These are phyloP conservation scores for Ustilago lituana DNA, from an alignment of 1,284 basidiomycete genomes.

Conservation along the genomic window DNA sequence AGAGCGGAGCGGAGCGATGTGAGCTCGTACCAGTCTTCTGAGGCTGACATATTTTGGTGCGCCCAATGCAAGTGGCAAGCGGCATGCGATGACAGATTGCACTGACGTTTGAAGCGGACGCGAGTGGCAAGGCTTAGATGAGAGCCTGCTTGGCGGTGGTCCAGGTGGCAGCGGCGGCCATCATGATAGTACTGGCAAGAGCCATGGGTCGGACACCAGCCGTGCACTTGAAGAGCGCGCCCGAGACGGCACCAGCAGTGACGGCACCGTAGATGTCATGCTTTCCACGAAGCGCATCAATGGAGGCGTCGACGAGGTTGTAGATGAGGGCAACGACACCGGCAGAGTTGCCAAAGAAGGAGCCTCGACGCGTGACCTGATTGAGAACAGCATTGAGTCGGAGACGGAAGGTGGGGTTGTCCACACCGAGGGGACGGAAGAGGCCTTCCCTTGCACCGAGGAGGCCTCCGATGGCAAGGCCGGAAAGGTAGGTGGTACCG, in stretches of 20 bases:
- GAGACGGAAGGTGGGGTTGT: constrained; percentile 73
- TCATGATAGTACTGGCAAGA: constrained; percentile 87
- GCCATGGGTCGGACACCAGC: constrained; percentile 89
- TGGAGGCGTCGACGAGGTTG: constrained; percentile 93
- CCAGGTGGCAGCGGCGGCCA: constrained; percentile 87
- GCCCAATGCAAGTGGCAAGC: no score
- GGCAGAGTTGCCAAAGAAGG: constrained; percentile 97
- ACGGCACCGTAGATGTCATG: constrained; percentile 92
- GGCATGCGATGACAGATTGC: no score
- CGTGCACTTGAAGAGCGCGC: constrained; percentile 91
- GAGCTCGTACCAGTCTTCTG: background rate
- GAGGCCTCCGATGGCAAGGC: constrained; percentile 90
- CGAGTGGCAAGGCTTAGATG: no score
- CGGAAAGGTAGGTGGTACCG: constrained; percentile 96
- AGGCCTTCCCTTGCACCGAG: constrained; percentile 97
- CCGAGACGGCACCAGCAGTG: constrained; percentile 88
- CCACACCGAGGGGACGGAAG: constrained; percentile 76
- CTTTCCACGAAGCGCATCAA: constrained; percentile 86
- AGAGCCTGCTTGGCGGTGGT: constrained; percentile 69
- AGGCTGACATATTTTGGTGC: no score
- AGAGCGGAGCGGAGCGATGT: no score
- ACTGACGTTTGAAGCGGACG: no score
- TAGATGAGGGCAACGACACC: constrained; percentile 96
- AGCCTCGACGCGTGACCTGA: constrained; percentile 93
- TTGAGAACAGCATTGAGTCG: constrained; percentile 97